These are phyloP conservation scores for Aegilops sharonensis DNA, from an alignment of 176 grass and related monocot genomes.

Conservation along the genomic window DNA sequence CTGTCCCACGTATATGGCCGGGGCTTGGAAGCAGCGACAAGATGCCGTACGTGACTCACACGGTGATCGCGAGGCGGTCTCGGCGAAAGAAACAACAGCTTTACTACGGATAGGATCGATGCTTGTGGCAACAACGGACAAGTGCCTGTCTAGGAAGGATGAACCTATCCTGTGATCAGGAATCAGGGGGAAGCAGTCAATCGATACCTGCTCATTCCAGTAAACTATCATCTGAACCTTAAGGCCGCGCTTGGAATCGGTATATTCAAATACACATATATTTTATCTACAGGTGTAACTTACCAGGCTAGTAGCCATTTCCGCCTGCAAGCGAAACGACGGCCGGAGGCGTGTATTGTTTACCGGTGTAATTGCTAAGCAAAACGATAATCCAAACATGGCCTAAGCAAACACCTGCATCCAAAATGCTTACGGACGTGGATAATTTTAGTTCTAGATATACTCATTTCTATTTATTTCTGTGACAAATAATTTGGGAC, in stretches of 20 bases:
- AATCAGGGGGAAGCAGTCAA: constrained; percentile 15
- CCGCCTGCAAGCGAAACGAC: too few relatives aligned
- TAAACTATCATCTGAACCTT: background rate
- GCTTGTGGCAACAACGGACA: constrained; percentile 3
- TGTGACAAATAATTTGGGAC: too few relatives aligned
- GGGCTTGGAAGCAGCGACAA: constrained; percentile 3
- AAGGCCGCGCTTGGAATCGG: background rate
- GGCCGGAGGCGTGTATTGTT: too few relatives aligned
- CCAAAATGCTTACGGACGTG: too few relatives aligned
- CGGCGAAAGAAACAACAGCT: constrained; percentile 16
- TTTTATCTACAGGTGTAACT: too few relatives aligned
- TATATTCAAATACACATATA: too few relatives aligned
- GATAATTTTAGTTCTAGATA: too few relatives aligned
- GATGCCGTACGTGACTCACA: background rate
- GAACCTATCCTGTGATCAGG: background rate
- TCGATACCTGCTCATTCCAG: background rate
- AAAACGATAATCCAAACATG: too few relatives aligned
- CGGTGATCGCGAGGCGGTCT: constrained; percentile 35
- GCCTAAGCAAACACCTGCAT: too few relatives aligned
- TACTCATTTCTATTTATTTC: too few relatives aligned
- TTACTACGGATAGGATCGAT: background rate
- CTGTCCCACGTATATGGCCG: background rate
- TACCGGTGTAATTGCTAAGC: too few relatives aligned
- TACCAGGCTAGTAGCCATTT: too few relatives aligned
- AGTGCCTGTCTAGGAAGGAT: background rate